Evolutionary conservation across 139 green algal genomes (phyloP).

Genomic region (Yamagishiella unicocca): DNA sequence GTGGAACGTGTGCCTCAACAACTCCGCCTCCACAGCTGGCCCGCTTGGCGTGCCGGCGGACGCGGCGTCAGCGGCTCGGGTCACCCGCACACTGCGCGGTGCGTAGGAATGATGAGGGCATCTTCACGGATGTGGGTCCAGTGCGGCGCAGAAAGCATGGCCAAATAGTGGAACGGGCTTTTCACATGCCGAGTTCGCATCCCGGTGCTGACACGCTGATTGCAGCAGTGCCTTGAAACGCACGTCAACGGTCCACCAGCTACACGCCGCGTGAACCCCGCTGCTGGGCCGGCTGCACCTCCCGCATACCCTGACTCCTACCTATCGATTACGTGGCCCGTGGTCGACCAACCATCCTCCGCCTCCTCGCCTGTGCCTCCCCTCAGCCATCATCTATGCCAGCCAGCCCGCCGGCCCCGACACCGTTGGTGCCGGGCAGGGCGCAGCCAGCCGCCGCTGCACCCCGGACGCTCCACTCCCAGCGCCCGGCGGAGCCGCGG

Average conservation of each 20-base stretch:
- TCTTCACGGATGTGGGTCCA: no score
- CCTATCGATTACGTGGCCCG: no score
- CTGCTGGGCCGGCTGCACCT: no score
- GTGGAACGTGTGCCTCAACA: constrained; percentile 41
- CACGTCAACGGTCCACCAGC: no score
- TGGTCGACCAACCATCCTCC: no score
- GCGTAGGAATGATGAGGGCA: no score
- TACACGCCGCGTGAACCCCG: no score
- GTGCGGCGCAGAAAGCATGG: background rate
- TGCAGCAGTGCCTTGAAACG: no score
- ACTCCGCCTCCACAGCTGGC: constrained; percentile 5
- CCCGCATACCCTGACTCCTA: no score
- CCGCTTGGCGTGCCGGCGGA: background rate
- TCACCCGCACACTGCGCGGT: constrained; percentile 38
- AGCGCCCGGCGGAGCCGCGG: background rate
- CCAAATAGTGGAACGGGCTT: no score
- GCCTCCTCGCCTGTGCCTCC: background rate
- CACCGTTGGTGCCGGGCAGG: background rate
- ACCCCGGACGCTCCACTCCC: constrained; percentile 34
- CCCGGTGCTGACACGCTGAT: no score
- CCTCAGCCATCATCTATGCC: constrained; percentile 31
- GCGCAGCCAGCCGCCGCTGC: constrained; percentile 5
- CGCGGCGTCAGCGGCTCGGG: background rate
- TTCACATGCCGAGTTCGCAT: no score
- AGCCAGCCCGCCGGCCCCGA: background rate